Evolutionary conservation across 2,329 filamentous ascomycete species (phyloP).

Genomic region (Fusarium sp.): DNA sequence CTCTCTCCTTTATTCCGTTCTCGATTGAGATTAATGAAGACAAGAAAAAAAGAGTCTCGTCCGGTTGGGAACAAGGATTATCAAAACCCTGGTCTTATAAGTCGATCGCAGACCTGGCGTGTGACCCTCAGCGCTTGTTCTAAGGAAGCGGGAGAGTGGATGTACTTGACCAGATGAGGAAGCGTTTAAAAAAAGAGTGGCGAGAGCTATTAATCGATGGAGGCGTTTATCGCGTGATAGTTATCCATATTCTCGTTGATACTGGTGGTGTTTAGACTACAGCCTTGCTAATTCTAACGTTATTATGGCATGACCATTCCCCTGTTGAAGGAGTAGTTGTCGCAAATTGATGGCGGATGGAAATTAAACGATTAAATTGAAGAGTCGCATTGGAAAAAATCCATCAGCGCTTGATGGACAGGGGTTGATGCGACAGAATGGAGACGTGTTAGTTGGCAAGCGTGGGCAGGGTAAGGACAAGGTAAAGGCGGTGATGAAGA

Average conservation of each 20-base stretch:
- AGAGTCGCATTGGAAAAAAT: constrained; percentile 26
- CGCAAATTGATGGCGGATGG: constrained; percentile 20
- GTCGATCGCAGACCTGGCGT: constrained; percentile 31
- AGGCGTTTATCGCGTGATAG: constrained; percentile 26
- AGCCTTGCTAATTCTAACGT: neutral
- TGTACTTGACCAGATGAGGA: constrained; percentile 40
- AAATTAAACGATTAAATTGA: constrained; percentile 25
- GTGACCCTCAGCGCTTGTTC: constrained; percentile 43
- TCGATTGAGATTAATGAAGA: constrained; percentile 3
- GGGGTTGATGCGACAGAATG: constrained; percentile 35
- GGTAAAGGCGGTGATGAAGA: constrained; percentile 31
- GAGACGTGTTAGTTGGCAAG: constrained; percentile 31
- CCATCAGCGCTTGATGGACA: constrained; percentile 31
- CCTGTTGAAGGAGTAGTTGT: constrained; percentile 17
- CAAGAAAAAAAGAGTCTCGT: neutral
- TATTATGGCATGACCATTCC: constrained; percentile 8
- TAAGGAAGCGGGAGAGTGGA: constrained; percentile 37
- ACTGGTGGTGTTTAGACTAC: neutral
- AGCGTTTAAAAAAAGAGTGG: constrained; percentile 32
- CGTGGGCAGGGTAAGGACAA: neutral
- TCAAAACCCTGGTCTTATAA: constrained; percentile 35
- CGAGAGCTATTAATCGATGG: constrained; percentile 12
- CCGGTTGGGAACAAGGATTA: constrained; percentile 27
- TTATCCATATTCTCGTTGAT: constrained; percentile 2
- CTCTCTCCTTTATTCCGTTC: neutral